Evolutionary conservation across 306 rosid genomes (phyloP), one percentile per base, ranked within the genome.

Genomic region (Prosopis cineraria): DNA sequence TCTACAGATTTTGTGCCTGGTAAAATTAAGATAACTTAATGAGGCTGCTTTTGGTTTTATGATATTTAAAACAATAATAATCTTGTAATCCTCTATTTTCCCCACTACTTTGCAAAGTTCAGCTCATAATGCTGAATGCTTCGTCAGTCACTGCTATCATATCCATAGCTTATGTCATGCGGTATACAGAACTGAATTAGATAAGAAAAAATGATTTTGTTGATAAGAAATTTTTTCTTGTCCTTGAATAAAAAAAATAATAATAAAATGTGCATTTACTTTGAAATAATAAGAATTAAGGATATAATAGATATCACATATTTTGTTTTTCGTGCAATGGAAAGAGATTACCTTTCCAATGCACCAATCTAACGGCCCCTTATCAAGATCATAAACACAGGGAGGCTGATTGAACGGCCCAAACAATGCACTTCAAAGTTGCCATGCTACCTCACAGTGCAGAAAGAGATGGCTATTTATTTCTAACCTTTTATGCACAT

Each of bases 11-110:
- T 7, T 72, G 36, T 50, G 1, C 47, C 20, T 53, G 40, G 33
- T 39, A 52, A 72, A 24, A 20, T 50, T 71, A 36, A 53, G 72
- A 79, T 70, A 75, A 63, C 81, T 70, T 19, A 39, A 74, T 62
- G 69, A 52, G 11, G 60, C 39, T 66, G 56, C 67, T 52, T 50
- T 65, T 82, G 37, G 27, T 66, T 17, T 56, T 12, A 47, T 44
- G 63, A 41, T n/a, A 40, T 31, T 59, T 45, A 31, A 59, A 72
- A 72, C 39, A 52, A 33, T 40, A 56, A 40, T 63, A 65, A 64
- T 43, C 66, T 77, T 82, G 67, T 58, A 27, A 29, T 72, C 56
- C 41, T 50, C 48, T 55, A 66, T 65, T 16, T 16, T 52, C 20
- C 41, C 58, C 48, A 1, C 56, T 20, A 22, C 69, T 81, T 56